phyloP scores from a whole-genome alignment of 495 filamentous ascomycete species.

The Copromyces sp. region DNA sequence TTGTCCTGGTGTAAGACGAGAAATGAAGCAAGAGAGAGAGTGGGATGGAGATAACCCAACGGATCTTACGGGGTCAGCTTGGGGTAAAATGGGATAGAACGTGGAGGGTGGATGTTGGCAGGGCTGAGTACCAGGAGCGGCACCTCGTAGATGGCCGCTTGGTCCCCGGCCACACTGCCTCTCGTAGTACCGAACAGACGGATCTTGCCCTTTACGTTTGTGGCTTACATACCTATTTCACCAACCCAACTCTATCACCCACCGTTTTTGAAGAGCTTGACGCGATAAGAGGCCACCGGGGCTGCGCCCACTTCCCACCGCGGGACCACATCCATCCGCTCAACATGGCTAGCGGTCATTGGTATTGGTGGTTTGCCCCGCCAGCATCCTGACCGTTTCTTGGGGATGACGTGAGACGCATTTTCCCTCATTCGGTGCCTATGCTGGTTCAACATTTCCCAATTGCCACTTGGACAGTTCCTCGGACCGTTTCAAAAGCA shows the following conservation, averaged over 20 bases:
- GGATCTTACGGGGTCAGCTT: constrained; percentile 3
- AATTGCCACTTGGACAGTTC: background rate
- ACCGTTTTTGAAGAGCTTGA: background rate
- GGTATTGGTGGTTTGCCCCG: background rate
- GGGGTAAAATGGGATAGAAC: background rate
- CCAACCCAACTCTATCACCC: background rate
- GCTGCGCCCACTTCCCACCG: background rate
- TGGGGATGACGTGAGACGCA: constrained; percentile 9
- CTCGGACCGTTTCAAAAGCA: background rate
- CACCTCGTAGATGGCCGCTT: background rate
- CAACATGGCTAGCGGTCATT: background rate
- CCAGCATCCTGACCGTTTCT: background rate
- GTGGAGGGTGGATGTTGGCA: background rate
- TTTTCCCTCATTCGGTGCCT: background rate
- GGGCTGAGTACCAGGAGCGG: background rate
- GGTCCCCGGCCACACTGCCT: background rate
- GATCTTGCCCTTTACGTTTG: background rate
- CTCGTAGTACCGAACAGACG: background rate
- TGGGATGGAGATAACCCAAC: background rate
- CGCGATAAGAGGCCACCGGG: background rate
- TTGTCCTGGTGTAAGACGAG: background rate
- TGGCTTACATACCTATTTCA: background rate
- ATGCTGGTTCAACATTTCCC: background rate
- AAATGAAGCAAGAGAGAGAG: background rate
- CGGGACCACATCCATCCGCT: background rate